Evolutionary conservation across 1,284 basidiomycete species (phyloP), one percentile per base, ranked within the genome.

Genomic region (Stereum hirsutum): DNA sequence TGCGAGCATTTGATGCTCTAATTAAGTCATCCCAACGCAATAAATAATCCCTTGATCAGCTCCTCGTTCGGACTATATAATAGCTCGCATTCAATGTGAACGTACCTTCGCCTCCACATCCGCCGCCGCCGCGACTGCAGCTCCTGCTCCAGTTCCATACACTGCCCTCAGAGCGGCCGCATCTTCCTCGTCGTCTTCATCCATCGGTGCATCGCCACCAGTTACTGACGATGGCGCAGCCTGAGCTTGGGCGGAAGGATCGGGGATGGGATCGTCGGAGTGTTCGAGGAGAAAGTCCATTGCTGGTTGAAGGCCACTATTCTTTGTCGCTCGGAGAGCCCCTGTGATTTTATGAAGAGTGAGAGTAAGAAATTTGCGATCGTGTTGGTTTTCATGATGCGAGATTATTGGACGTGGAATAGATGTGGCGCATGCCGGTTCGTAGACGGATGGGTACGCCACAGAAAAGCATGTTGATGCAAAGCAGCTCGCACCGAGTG

Each of bases 241-340:
- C 1, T 64, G 48, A 15, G 58, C 49, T 14, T 56, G 48, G 8
- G 55, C 51, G 34, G 60, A 55, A 1, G 62, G 60, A 60, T 84
- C 74, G 1, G 90, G 89, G 2, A 93, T 65, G 1, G 81, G 68
- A 46, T 90, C 72, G 11, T 77, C 76, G 44, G 86, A 79, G 54
- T 94, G 77, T 57, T 80, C 83, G 38, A 93, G 64, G 21, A 94
- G 68, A 59, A 88, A 82, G 56, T 94, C 90, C 83, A 94, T 89
- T 7, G 90, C 89, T 2, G 88, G 87, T 60, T 93, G 84, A 1
- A 94, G 68, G 4, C 90, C 90, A 15, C 84, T 72, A 50, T 78
- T 78, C 36, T 70, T 74, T 8, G 89, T 93, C 7, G 86, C 86
- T 54, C 81, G 81, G 43, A 93, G 61, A 5, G 90, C 90, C 90